Conservation (phyloP, 768 basidiomycete species). For the Xerocomus potaroensis region DNA sequence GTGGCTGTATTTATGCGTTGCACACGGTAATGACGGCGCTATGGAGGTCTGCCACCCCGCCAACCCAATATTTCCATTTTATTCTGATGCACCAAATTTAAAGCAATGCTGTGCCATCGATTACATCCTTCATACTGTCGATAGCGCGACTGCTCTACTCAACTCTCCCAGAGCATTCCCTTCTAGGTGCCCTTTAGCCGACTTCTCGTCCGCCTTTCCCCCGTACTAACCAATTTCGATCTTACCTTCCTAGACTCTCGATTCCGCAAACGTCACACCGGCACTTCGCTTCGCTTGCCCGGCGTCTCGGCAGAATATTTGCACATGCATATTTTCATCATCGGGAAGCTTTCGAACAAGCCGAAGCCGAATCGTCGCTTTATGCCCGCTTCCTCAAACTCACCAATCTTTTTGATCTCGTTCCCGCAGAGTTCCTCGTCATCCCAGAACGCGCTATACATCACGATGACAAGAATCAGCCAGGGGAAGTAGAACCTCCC, state of each 20-base stretch:
- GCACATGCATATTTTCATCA: conserved; percentile 96
- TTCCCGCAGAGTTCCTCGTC: conserved; percentile 79
- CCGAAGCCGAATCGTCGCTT: conserved; percentile 85
- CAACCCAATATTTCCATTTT: neutral
- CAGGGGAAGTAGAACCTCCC: conserved; percentile 36
- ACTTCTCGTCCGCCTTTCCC: conserved; percentile 15
- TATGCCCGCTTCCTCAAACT: conserved; percentile 88
- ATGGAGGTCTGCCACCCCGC: conserved; percentile 60
- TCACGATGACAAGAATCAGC: conserved; percentile 23
- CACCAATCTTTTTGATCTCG: conserved; percentile 74
- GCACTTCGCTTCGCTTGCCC: conserved; percentile 87
- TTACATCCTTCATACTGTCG: conserved; percentile 90
- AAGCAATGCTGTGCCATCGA: conserved; percentile 97
- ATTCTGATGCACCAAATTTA: conserved; percentile 15
- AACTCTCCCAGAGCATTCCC: conserved; percentile 92
- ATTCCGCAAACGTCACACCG: conserved; percentile 77
- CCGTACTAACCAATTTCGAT: conserved; percentile 18
- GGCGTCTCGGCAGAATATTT: conserved; percentile 91
- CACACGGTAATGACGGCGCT: conserved; percentile 83
- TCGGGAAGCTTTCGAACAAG: conserved; percentile 85
- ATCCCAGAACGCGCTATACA: conserved; percentile 50
- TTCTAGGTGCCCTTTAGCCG: conserved; percentile 56
- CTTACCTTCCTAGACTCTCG: conserved; percentile 50
- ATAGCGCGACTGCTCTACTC: conserved; percentile 87
- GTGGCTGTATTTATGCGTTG: conserved; percentile 95